phyloP scores from a whole-genome alignment of 2,329 filamentous ascomycete genomes.

The Bipolaris cookei region DNA sequence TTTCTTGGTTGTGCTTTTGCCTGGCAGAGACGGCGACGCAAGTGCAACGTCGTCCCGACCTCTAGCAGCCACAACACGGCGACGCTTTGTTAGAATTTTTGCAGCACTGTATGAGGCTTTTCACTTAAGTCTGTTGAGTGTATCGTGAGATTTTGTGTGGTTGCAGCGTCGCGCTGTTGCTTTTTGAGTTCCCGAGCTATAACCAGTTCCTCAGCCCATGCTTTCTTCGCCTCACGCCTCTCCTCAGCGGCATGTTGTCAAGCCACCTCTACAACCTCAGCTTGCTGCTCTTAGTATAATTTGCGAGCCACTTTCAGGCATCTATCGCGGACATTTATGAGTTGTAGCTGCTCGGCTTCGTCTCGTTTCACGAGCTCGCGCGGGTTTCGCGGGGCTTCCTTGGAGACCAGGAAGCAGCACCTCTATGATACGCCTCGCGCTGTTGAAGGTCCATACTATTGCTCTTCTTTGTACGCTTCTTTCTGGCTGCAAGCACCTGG shows the following conservation, averaged over 20 bases:
- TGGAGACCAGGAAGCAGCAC: background rate
- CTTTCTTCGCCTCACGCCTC: background rate
- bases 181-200: background rate
- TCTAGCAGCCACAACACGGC: background rate
- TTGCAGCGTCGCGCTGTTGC: conserved; percentile 2
- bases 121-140: background rate
- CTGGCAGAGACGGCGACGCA: background rate
- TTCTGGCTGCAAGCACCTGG: background rate
- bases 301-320: background rate
- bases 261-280: background rate
- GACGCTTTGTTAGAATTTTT: conserved; percentile 1
- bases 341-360: too few relatives aligned
- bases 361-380: background rate
- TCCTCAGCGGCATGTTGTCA: background rate
- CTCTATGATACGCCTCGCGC: background rate
- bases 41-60: background rate
- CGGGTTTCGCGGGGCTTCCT: background rate
- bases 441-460: background rate
- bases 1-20: background rate
- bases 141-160: background rate
- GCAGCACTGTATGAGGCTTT: background rate
- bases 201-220: background rate
- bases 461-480: background rate
- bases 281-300: background rate
- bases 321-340: background rate